Evolutionary conservation across 2,329 filamentous ascomycete species (phyloP).

Genomic region (Fusarium decemcellulare): DNA sequence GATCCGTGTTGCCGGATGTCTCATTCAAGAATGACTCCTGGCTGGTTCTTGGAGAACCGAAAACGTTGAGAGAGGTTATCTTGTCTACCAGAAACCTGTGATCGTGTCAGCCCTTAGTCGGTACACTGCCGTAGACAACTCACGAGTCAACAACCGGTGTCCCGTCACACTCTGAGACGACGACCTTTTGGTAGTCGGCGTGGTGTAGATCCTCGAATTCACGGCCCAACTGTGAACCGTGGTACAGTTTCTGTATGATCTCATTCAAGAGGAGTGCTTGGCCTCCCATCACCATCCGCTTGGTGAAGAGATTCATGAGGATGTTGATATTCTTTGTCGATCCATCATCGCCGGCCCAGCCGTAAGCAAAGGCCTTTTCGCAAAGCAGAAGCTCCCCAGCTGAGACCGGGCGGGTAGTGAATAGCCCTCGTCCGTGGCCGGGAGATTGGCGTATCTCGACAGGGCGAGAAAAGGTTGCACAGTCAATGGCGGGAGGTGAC

Average conservation of each 20-base stretch:
- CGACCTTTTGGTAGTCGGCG: conserved; percentile 53
- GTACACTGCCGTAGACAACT: conserved; percentile 30
- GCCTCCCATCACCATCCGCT: conserved; percentile 51
- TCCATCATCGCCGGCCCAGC: conserved; percentile 45
- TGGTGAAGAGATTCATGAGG: conserved; percentile 55
- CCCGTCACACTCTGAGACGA: conserved; percentile 49
- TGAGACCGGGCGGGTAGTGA: conserved; percentile 61
- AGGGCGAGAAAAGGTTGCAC: conserved; percentile 59
- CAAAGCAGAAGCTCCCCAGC: conserved; percentile 68
- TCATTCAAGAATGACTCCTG: conserved; percentile 3
- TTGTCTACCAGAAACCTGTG: conserved; percentile 61
- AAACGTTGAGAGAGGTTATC: conserved; percentile 60
- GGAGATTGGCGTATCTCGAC: conserved; percentile 58
- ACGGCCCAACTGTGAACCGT: conserved; percentile 48
- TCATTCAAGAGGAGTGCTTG: conserved; percentile 57
- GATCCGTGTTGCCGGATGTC: not conserved
- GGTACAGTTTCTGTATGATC: conserved; percentile 61
- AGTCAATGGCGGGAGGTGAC: conserved; percentile 61
- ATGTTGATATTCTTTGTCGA: conserved; percentile 35
- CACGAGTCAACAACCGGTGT: conserved; percentile 61
- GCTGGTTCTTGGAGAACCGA: conserved; percentile 51
- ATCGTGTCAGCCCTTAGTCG: not conserved
- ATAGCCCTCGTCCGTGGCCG: conserved; percentile 64
- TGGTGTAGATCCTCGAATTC: conserved; percentile 52
- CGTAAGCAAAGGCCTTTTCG: conserved; percentile 68